Evolutionary conservation across 352 stramenopile genomes (phyloP).

Genomic region (Globisporangium apiculatum): DNA sequence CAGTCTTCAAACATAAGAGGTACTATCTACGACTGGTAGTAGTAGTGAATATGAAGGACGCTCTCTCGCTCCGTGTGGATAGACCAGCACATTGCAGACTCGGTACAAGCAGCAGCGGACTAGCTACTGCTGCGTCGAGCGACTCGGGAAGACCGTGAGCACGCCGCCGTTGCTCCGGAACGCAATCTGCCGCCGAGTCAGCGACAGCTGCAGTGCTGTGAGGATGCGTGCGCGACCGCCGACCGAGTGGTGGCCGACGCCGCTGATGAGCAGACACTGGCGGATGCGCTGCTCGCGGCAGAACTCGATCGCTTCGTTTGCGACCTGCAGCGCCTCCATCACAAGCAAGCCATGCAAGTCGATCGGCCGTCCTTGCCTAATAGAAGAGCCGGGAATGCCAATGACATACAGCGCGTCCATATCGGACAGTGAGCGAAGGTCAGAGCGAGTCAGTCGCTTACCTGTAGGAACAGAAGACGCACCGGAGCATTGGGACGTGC

Average conservation of each 20-base stretch:
- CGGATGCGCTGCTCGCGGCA: constrained; percentile 53
- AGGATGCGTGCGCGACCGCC: constrained; percentile 56
- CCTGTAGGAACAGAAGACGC: constrained; percentile 15
- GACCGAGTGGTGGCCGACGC: constrained; percentile 60
- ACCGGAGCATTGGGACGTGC: constrained; percentile 44
- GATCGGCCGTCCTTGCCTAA: constrained; percentile 40
- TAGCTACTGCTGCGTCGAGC: constrained; percentile 16
- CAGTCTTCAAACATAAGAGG: too few relatives aligned
- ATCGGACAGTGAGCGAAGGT: too few relatives aligned
- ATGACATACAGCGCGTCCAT: too few relatives aligned
- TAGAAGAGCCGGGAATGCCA: too few relatives aligned
- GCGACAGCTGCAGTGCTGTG: constrained; percentile 47
- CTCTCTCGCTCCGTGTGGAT: too few relatives aligned
- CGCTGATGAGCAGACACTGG: constrained; percentile 53
- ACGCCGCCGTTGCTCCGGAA: constrained; percentile 48
- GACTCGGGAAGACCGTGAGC: constrained; percentile 61
- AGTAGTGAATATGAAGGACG: too few relatives aligned
- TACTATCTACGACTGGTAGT: too few relatives aligned
- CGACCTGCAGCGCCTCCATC: constrained; percentile 53
- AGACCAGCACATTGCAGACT: too few relatives aligned
- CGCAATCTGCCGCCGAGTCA: constrained; percentile 50
- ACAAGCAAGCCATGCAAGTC: constrained; percentile 67
- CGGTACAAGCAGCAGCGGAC: too few relatives aligned
- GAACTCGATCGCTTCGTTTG: constrained; percentile 48
- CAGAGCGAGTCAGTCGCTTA: too few relatives aligned